Conservation (phyloP, 225 moss, liverwort and hornwort genomes). For the Lunularia cruciata region DNA sequence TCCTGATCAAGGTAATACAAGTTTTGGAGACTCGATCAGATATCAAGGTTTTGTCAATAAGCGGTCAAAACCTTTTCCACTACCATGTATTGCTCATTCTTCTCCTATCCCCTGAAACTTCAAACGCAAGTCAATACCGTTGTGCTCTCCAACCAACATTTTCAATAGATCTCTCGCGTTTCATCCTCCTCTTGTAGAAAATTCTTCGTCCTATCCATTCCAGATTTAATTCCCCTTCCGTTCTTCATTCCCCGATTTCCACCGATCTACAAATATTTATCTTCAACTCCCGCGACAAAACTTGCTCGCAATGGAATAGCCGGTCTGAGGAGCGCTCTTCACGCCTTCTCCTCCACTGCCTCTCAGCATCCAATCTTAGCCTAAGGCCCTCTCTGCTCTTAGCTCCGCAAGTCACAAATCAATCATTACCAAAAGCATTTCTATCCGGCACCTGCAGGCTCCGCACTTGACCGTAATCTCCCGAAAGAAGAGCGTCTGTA, state of each 20-base stretch:
- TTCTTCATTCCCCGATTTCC: slow-evolving; percentile 2
- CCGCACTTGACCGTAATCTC: too few relatives aligned
- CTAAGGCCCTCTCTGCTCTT: background rate
- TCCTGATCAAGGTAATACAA: background rate
- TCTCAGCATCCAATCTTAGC: background rate
- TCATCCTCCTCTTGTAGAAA: background rate
- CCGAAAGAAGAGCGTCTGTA: too few relatives aligned
- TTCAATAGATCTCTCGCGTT: background rate
- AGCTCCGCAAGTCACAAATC: too few relatives aligned
- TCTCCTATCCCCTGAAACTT: background rate
- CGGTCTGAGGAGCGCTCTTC: background rate
- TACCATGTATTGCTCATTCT: background rate
- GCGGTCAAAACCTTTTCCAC: background rate
- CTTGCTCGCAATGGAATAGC: background rate
- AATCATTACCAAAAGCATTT: too few relatives aligned
- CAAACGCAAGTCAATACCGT: background rate
- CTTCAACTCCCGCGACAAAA: background rate
- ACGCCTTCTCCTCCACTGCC: background rate
- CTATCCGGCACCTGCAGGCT: too few relatives aligned
- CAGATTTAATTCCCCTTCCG: background rate
- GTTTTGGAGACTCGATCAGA: background rate
- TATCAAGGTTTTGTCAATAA: background rate
- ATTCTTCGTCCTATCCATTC: background rate
- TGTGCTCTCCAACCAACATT: background rate
- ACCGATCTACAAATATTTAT: background rate